Conservation (phyloP, 1,139 yeast species). For the Pichia sp. region DNA sequence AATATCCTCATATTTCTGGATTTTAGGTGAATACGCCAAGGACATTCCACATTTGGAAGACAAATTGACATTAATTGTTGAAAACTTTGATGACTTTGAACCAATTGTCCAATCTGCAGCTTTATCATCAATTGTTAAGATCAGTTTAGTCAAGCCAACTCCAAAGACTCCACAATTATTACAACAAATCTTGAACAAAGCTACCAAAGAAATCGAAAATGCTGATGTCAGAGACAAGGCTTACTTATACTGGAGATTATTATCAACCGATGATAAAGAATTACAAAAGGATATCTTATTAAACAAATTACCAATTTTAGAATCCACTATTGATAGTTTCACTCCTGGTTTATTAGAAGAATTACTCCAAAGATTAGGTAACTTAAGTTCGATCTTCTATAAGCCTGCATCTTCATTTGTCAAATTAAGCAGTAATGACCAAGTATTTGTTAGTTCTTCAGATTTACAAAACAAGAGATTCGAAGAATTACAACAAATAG, state of each 20-base stretch:
- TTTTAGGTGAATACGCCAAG: slow-evolving; percentile 84
- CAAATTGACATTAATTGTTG: slow-evolving; percentile 50
- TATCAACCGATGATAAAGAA: slow-evolving; percentile 47
- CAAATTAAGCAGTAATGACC: slow-evolving; percentile 38
- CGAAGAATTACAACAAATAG: slow-evolving; percentile 76
- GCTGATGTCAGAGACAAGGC: slow-evolving; percentile 96
- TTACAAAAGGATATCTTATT: slow-evolving; percentile 52
- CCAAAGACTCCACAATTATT: slow-evolving; percentile 51
- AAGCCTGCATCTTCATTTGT: slow-evolving; percentile 75
- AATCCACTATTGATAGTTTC: slow-evolving; percentile 68
- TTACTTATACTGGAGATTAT: slow-evolving; percentile 88
- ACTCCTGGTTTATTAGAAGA: slow-evolving; percentile 68
- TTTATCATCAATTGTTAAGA: slow-evolving; percentile 76
- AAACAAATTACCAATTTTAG: slow-evolving; percentile 66
- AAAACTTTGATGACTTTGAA: slow-evolving; percentile 69
- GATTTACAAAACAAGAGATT: slow-evolving; percentile 39
- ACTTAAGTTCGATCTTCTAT: slow-evolving; percentile 87
- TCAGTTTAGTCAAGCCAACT: slow-evolving; percentile 49
- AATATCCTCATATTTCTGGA: slow-evolving; percentile 80
- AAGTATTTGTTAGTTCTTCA: slow-evolving; percentile 22
- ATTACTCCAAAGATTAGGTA: slow-evolving; percentile 73
- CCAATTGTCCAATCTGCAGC: slow-evolving; percentile 73
- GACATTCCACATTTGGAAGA: slow-evolving; percentile 55
- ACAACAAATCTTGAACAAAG: slow-evolving; percentile 71
- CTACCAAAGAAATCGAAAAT: slow-evolving; percentile 80